These are phyloP conservation scores for Pseudogymnoascus sp. DNA, from an alignment of 2,329 filamentous ascomycete genomes.

Conservation along the genomic window DNA sequence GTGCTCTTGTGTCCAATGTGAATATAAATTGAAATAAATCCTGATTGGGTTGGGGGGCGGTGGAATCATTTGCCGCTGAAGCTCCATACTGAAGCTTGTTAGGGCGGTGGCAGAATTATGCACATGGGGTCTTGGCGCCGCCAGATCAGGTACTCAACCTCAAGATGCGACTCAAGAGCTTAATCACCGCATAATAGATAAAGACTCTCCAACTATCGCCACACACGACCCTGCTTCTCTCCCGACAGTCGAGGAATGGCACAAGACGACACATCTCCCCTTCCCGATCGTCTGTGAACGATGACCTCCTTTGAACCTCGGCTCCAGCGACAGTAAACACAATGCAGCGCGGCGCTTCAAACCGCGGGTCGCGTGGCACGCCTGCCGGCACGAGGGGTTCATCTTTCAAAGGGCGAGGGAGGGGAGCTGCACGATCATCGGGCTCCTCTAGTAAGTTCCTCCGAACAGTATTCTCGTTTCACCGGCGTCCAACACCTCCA, in stretches of 20 bases:
- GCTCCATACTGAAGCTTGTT: not conserved
- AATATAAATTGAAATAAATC: not conserved
- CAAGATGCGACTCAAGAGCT: constrained; percentile 2
- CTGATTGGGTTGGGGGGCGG: not conserved
- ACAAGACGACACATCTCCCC: not conserved
- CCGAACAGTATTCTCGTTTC: not conserved
- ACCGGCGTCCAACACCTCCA: not conserved
- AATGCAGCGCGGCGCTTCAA: constrained; percentile 26
- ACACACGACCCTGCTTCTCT: not conserved
- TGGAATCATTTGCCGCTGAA: not conserved
- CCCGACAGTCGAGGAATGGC: not conserved
- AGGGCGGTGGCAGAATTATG: constrained; percentile 9
- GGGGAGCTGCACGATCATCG: constrained; percentile 24
- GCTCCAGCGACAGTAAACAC: constrained; percentile 22
- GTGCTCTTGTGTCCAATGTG: not conserved
- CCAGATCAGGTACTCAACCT: constrained; percentile 8
- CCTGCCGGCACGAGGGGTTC: constrained; percentile 22
- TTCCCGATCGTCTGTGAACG: constrained; percentile 1
- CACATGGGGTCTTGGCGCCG: not conserved
- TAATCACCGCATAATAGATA: constrained; percentile 1
- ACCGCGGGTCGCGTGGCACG: constrained; percentile 22
- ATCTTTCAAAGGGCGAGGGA: constrained; percentile 27
- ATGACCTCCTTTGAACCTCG: constrained; percentile 5
- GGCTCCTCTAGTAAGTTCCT: constrained; percentile 27
- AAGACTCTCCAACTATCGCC: not conserved